Percentiles rank a stretch among this genome's conserved stretches.
Conservation (phyloP, 1,139 yeast species). For the Geotrichum restrictum region DNA sequence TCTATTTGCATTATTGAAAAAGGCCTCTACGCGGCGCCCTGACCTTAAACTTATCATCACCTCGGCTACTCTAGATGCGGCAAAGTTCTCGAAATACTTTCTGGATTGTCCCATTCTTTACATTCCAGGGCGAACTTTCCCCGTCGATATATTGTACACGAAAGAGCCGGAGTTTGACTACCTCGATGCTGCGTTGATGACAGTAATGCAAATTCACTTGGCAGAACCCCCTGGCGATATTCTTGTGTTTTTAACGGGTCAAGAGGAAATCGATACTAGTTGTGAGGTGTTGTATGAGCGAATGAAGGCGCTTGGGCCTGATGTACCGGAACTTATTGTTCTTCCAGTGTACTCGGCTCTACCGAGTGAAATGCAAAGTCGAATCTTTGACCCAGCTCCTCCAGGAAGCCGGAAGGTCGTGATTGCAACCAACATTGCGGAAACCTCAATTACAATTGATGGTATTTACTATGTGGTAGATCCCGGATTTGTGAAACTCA, state of each 20-base stretch:
- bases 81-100: constrained; percentile 75
- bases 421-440: constrained; percentile 77
- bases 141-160: constrained; percentile 76
- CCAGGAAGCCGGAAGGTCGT: constrained; percentile 66
- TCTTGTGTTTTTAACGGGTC: constrained; percentile 81
- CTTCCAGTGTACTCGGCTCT: constrained; percentile 84
- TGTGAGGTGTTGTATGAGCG: constrained; percentile 70
- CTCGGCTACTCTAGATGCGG: constrained; percentile 88
- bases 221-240: constrained; percentile 80
- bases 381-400: constrained; percentile 73
- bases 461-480: constrained; percentile 74
- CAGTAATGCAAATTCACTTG: constrained; percentile 77
- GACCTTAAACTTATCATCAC: constrained; percentile 76
- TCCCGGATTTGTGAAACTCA: constrained; percentile 76
- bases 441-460: constrained; percentile 75
- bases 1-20: constrained; percentile 77
- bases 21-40: constrained; percentile 67
- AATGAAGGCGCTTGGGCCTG: constrained; percentile 60
- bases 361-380: constrained; percentile 69
- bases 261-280: constrained; percentile 88
- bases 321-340: constrained; percentile 63
- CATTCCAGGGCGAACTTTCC: constrained; percentile 86
- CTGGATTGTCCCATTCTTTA: constrained; percentile 71
- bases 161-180: constrained; percentile 83
- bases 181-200: constrained; percentile 72